These are phyloP conservation scores for Entelexis sorbosivorans DNA, from an alignment of 1,139 yeast genomes.

Conservation along the genomic window DNA sequence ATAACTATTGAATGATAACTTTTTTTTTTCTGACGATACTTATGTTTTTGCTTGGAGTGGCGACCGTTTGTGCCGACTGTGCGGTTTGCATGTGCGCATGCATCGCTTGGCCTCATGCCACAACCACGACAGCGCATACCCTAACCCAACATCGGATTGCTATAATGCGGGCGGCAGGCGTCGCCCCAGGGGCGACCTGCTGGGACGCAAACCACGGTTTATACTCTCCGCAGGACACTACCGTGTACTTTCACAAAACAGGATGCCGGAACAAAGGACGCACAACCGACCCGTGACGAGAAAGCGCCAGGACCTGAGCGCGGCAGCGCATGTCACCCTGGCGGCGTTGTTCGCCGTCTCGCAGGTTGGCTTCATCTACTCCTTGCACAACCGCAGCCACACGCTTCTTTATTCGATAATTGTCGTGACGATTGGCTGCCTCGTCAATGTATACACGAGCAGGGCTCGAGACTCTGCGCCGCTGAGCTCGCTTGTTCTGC, in stretches of 20 bases:
- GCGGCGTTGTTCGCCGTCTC: not conserved
- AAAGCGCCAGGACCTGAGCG: not conserved
- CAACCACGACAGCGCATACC: not conserved
- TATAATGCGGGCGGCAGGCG: not conserved
- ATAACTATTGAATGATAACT: not conserved
- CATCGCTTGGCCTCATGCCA: no score
- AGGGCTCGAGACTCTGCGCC: not conserved
- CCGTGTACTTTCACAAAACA: no score
- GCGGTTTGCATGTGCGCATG: not conserved
- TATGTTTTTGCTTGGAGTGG: no score
- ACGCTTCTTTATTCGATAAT: not conserved
- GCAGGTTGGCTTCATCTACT: not conserved
- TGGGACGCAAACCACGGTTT: not conserved
- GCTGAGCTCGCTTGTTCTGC: not conserved
- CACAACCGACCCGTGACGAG: not conserved
- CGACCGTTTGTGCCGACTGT: no score
- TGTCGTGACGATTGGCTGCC: not conserved
- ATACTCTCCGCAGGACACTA: no score
- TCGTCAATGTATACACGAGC: not conserved
- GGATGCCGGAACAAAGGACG: not conserved
- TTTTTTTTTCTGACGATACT: no score
- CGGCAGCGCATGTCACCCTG: not conserved
- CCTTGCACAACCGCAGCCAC: conserved; percentile 3
- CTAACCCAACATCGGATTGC: not conserved
- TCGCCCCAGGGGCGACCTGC: not conserved